Evolutionary conservation across 306 rosid species (phyloP).

Genomic region (Nissolia schottii): DNA sequence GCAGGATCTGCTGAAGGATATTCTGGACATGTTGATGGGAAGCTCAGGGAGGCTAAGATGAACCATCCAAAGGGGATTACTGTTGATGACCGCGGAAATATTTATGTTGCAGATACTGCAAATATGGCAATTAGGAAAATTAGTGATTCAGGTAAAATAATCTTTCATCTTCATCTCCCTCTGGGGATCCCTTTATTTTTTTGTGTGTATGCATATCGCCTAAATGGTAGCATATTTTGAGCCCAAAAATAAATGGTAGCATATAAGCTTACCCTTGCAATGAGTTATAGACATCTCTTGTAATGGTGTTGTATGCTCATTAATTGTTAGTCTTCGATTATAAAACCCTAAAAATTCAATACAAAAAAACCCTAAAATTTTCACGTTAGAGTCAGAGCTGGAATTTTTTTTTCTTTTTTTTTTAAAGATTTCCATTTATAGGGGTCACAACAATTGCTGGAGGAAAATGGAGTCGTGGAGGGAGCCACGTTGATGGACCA

Average conservation of each 20-base stretch:
- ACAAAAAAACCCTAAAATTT: too few species aligned
- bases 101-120: slow-evolving; percentile 79
- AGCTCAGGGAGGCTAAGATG: slow-evolving; percentile 76
- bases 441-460: slow-evolving; percentile 96
- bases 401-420: slow-evolving; percentile 9
- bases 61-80: slow-evolving; percentile 86
- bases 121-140: slow-evolving; percentile 95
- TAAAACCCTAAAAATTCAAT: too few species aligned
- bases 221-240: not conserved
- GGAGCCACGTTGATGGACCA: slow-evolving; percentile 86
- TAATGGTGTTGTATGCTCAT: not conserved
- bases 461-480: slow-evolving; percentile 75
- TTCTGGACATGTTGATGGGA: slow-evolving; percentile 87
- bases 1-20: slow-evolving; percentile 88
- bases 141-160: slow-evolving; percentile 64
- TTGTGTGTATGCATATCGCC: not conserved
- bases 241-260: not conserved
- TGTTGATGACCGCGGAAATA: slow-evolving; percentile 89
- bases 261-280: too few species aligned
- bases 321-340: not conserved
- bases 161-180: not conserved
- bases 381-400: not conserved
- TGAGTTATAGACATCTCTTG: too few species aligned
- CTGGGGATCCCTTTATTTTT: not conserved
- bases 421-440: slow-evolving; percentile 29